Evolutionary conservation across 148 eudicot species (phyloP).

Genomic region (Camellia lanceoleosa): DNA sequence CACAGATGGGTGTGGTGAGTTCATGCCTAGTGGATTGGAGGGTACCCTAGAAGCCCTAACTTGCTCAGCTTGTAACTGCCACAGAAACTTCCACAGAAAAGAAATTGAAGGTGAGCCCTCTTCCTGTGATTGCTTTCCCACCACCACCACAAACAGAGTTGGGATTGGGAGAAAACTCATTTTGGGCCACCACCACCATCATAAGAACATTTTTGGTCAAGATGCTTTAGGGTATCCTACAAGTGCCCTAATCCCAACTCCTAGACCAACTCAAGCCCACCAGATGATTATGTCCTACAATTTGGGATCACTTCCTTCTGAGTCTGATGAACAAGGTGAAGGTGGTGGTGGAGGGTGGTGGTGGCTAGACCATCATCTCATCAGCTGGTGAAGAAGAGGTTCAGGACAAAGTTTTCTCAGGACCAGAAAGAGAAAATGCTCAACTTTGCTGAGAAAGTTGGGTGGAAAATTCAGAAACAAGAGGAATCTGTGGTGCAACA

Average conservation of each 20-base stretch:
- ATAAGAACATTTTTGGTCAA: conserved; percentile 18
- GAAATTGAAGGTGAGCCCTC: conserved; percentile 45
- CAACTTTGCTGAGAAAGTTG: conserved; percentile 61
- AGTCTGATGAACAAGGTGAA: conserved; percentile 46
- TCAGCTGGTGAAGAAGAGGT: conserved; percentile 53
- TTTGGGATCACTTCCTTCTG: conserved; percentile 35
- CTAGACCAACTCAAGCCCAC: conserved; percentile 27
- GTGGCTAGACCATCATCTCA: conserved; percentile 17
- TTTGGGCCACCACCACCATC: conserved; percentile 36
- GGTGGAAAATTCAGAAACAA: conserved; percentile 73
- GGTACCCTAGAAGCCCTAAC: conserved; percentile 52
- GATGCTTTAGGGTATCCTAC: conserved; percentile 28
- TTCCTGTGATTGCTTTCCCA: conserved; percentile 28
- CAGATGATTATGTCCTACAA: conserved; percentile 44
- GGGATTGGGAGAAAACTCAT: conserved; percentile 37
- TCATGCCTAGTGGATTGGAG: conserved; percentile 60
- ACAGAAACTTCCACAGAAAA: conserved; percentile 66
- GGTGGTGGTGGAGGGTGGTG: conserved; percentile 16
- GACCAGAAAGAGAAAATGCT: conserved; percentile 73
- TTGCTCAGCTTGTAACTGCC: conserved; percentile 67
- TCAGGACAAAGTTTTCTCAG: conserved; percentile 53
- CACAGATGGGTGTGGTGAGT: conserved; percentile 71
- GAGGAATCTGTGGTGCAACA: conserved; percentile 63
- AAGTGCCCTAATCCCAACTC: conserved; percentile 17
- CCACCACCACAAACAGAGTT: conserved; percentile 23